Percentiles rank a stretch among this genome's conserved stretches.
phyloP scores from a whole-genome alignment of 176 grass and related monocot species.

The Aegilops tauschii region DNA sequence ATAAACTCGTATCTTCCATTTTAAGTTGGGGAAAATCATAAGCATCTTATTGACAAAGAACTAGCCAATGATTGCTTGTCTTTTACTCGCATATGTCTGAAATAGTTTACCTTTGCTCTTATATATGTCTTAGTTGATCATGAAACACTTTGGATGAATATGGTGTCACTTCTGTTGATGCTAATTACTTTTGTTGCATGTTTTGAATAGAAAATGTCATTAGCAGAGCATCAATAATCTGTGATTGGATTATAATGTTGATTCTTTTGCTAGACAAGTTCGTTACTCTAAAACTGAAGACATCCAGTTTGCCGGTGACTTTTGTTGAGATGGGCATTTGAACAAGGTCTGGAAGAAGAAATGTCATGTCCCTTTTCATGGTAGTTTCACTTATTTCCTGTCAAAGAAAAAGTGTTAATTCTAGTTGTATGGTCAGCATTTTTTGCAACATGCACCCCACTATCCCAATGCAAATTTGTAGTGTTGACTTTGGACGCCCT shows the following conservation, averaged over 20 bases:
- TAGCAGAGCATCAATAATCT: too few relatives aligned
- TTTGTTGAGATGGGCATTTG: neutral
- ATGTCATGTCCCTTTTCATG: neutral
- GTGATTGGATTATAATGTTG: too few relatives aligned
- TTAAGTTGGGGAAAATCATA: neutral
- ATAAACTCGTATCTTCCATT: neutral
- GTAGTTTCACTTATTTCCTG: neutral
- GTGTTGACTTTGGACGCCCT: neutral
- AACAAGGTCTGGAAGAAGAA: neutral
- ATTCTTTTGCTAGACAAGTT: too few relatives aligned
- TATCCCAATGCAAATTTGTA: neutral
- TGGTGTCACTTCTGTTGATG: neutral
- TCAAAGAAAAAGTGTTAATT: neutral
- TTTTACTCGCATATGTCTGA: neutral
- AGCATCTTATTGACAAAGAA: neutral
- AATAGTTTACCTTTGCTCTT: neutral
- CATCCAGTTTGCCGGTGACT: too few relatives aligned
- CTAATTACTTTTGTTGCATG: neutral
- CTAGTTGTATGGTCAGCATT: neutral
- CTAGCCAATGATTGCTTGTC: too few relatives aligned
- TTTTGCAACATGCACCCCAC: neutral
- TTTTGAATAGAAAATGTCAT: neutral
- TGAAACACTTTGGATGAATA: neutral
- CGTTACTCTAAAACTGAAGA: too few relatives aligned
- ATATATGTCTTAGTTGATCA: neutral